Percentiles rank a stretch among this genome's conserved stretches.
These are phyloP conservation scores for Encephalitozoon cuniculi DNA, from an alignment of 371 early-diverging fungal species.

Conservation along the genomic window DNA sequence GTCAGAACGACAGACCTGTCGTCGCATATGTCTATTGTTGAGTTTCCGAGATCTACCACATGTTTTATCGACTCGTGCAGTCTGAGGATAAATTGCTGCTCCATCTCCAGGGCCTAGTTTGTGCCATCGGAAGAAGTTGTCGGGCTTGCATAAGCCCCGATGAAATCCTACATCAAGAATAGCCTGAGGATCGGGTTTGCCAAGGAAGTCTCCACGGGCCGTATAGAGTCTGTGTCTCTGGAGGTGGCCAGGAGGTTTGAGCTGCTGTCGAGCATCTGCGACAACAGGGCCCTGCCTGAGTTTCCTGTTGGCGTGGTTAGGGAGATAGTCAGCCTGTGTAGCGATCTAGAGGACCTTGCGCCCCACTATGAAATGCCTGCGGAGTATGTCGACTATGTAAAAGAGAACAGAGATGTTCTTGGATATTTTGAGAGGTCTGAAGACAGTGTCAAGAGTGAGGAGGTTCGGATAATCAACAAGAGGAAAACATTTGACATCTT, in stretches of 20 bases:
- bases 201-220: background rate
- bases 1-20: conserved; percentile 5
- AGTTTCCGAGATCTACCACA: conserved; percentile 20
- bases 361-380: background rate
- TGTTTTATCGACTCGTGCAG: conserved; percentile 44
- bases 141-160: background rate
- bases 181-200: background rate
- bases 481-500: background rate
- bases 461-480: background rate
- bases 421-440: background rate
- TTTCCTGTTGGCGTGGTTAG: background rate
- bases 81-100: conserved; percentile 59
- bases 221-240: background rate
- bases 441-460: background rate
- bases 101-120: conserved; percentile 45
- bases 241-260: background rate
- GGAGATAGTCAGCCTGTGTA: background rate
- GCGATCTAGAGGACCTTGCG: background rate
- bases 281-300: background rate
- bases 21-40: conserved; percentile 11
- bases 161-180: background rate
- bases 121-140: background rate
- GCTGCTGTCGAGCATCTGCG: background rate
- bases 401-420: background rate
- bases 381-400: background rate